Conservation (phyloP, 352 stramenopile species). For the Plasmopara halstedii region DNA sequence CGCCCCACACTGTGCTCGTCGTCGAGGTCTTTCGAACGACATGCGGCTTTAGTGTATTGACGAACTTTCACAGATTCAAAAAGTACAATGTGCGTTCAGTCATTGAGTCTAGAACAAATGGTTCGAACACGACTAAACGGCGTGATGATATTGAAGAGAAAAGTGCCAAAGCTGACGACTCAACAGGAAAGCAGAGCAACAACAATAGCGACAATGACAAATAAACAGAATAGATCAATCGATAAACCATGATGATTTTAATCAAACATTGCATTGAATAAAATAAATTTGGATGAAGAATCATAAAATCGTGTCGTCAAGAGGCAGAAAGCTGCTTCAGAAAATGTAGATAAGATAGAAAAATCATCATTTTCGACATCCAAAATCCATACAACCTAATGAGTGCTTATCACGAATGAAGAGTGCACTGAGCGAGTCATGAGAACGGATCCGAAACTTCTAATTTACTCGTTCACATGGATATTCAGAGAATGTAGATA, state of each 20-base stretch:
- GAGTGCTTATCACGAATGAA: background rate
- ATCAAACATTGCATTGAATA: no score
- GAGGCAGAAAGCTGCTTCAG: conserved; percentile 22
- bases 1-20: conserved; percentile 49
- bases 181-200: conserved; percentile 4
- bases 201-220: no score
- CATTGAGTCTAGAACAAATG: conserved; percentile 52
- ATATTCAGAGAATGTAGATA: conserved; percentile 65
- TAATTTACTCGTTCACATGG: no score
- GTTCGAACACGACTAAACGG: no score
- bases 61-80: conserved; percentile 62
- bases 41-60: conserved; percentile 65
- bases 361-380: conserved; percentile 61
- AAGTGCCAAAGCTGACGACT: no score
- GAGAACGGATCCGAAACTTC: background rate
- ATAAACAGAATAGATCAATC: no score
- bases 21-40: conserved; percentile 74
- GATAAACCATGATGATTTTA: no score
- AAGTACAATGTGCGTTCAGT: conserved; percentile 77
- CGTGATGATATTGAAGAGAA: conserved; percentile 1
- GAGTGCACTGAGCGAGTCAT: conserved; percentile 2
- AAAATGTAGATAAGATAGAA: conserved; percentile 67
- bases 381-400: conserved; percentile 8
- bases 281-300: conserved; percentile 15
- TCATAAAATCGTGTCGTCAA: conserved; percentile 22